A percentile compares a stretch with the other conserved stretches of the same genome.
These are phyloP conservation scores for Niveomyces coronatus DNA, from an alignment of 2,329 filamentous ascomycete genomes.

Conservation along the genomic window DNA sequence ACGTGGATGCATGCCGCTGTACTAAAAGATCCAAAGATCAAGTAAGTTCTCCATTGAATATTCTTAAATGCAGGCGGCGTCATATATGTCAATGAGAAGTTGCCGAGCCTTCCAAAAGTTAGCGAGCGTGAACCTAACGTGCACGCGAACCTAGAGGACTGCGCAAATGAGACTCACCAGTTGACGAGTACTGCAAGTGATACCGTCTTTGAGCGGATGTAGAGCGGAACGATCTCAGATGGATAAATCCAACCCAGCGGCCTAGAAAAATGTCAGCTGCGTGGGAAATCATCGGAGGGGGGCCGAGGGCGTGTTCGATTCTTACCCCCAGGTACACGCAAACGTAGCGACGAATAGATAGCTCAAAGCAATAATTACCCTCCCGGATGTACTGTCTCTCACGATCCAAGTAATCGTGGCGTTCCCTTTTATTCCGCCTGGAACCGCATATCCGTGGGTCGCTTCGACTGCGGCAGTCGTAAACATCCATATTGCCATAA, in stretches of 20 bases:
- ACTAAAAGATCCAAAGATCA: conserved; percentile 13
- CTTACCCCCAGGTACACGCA: conserved; percentile 27
- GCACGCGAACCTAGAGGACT: too few relatives aligned
- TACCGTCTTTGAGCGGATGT: conserved; percentile 34
- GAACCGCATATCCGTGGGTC: conserved; percentile 28
- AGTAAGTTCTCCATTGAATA: conserved; percentile 15
- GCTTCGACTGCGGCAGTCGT: conserved; percentile 38
- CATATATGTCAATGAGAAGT: conserved; percentile 23
- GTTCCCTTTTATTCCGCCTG: conserved; percentile 34
- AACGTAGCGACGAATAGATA: conserved; percentile 48
- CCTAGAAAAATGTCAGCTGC: conserved; percentile 8
- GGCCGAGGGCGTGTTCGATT: too few relatives aligned
- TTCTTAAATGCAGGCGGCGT: conserved; percentile 20
- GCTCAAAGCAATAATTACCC: conserved; percentile 51
- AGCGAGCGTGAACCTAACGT: too few relatives aligned
- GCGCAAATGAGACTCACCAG: too few relatives aligned
- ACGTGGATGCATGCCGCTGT: conserved; percentile 11
- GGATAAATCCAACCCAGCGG: conserved; percentile 38
- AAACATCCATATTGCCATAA: conserved; percentile 49
- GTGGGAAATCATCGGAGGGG: background rate
- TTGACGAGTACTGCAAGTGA: conserved; percentile 29
- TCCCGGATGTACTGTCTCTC: conserved; percentile 33
- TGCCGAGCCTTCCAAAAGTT: too few relatives aligned
- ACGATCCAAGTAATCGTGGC: conserved; percentile 14
- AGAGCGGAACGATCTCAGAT: conserved; percentile 34